Evolutionary conservation across 495 filamentous ascomycete species (phyloP), one percentile per base, ranked within the genome.

Genomic region (Neohortaea acidophila): DNA sequence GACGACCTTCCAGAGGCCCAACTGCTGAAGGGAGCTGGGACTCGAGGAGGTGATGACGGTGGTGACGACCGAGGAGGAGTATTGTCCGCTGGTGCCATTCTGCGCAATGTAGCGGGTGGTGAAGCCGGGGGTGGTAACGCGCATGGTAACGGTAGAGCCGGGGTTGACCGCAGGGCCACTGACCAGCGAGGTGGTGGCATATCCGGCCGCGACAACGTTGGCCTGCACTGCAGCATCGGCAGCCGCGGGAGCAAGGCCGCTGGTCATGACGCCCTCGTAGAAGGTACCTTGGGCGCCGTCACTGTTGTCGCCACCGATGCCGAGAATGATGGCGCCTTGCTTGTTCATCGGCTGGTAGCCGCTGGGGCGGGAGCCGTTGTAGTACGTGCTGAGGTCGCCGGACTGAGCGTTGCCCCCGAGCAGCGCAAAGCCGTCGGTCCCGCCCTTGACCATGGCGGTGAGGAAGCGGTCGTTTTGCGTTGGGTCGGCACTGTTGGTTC

Each of bases 311-410:
- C 68, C 68, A 32, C 69, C 69, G 33, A 70, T 73, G 22, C 69
- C 68, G 21, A 73, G 68, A 46, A 74, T 67, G 37, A 74, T 72
- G 33, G 70, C 65, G n/a, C 69, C 68, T 39, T 74, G 67, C 44
- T 73, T 71, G 55, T 48, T 56, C 69, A 74, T 74, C 0, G 70
- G 69, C 53, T 72, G 67, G 46, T 72, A 74, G 32, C 69, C 69
- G 28, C 11, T 57, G 26, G 69, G 68, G 30, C 69, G 66, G 3
- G 41, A 52, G 11, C 70, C 69, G 41, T 54, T 66, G 42, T 68
- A 73, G 54, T 62, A 71, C 0, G 68, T 73, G 31, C 66, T 65
- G n/a, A 74, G 50, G 21, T 60, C 55, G 27, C 69, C 68, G 4
- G 65, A 66, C 10, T 58, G 58, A 29, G 70, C 62, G 33, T 74